Percentiles rank a stretch among this genome's conserved stretches.
phyloP scores from a whole-genome alignment of 306 rosid genomes.

The Prinsepia uniflora region DNA sequence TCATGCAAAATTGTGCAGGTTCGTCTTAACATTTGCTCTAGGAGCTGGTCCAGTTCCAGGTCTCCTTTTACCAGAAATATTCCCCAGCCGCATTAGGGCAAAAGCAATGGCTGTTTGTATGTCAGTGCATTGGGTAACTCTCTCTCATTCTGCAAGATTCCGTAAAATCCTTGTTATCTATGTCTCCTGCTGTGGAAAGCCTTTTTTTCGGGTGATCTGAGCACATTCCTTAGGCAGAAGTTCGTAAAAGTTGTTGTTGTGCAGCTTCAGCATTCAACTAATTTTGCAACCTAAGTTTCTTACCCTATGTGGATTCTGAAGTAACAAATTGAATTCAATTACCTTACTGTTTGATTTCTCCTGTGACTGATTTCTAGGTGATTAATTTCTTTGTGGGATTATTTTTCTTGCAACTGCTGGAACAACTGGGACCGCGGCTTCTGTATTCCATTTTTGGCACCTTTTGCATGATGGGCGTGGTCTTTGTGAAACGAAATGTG shows the following conservation, averaged over 20 bases:
- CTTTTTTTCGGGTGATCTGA: not conserved
- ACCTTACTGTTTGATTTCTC: conserved; percentile 16
- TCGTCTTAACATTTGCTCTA: conserved; percentile 80
- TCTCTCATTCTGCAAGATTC: conserved; percentile 7
- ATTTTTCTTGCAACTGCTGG: conserved; percentile 77
- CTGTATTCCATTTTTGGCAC: conserved; percentile 74
- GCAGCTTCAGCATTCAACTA: not conserved
- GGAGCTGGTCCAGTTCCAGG: conserved; percentile 99
- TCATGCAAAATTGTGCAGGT: conserved; percentile 47
- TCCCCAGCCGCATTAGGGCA: conserved; percentile 84
- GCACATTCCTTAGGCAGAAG: not conserved
- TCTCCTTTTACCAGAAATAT: conserved; percentile 88
- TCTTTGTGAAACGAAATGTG: conserved; percentile 79
- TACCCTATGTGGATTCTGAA: not conserved
- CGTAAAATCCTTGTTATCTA: not conserved
- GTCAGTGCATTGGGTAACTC: conserved; percentile 96
- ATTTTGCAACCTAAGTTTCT: not conserved
- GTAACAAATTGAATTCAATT: conserved; percentile 6
- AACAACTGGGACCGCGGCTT: conserved; percentile 69
- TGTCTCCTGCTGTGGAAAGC: conserved; percentile 8
- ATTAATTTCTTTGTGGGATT: conserved; percentile 91
- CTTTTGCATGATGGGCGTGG: conserved; percentile 71
- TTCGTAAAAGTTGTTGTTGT: not conserved
- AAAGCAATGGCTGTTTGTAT: conserved; percentile 94
- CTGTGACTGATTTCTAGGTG: conserved; percentile 47